A percentile compares a stretch with the other conserved stretches of the same genome.
Evolutionary conservation across 306 rosid species (phyloP).

Genomic region (Benincasa hispida): DNA sequence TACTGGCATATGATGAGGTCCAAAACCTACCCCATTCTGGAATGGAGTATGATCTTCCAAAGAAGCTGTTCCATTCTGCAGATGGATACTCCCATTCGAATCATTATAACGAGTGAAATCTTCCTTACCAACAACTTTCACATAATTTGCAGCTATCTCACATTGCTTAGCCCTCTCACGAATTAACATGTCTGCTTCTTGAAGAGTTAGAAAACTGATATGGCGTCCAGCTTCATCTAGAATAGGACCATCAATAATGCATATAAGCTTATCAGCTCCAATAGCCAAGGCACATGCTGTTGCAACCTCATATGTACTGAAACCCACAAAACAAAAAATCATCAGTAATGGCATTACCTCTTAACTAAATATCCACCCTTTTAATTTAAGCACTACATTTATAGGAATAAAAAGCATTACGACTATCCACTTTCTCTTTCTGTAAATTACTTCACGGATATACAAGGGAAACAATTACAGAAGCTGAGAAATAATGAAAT

Average conservation of each 20-base stretch:
- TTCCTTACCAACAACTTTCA: slow-evolving; percentile 65
- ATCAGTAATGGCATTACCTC: slow-evolving; percentile 16
- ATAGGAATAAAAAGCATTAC: background rate
- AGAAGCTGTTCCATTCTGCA: slow-evolving; percentile 33
- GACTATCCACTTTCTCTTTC: background rate
- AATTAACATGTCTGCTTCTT: slow-evolving; percentile 83
- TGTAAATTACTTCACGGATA: background rate
- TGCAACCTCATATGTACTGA: slow-evolving; percentile 94
- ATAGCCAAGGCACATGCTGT: slow-evolving; percentile 93
- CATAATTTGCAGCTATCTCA: slow-evolving; percentile 90
- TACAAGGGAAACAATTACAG: background rate
- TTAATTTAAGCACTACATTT: background rate
- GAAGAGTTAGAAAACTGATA: slow-evolving; percentile 69
- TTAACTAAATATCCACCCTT: background rate
- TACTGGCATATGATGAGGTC: slow-evolving; percentile 19
- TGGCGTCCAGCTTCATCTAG: slow-evolving; percentile 72
- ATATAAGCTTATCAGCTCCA: slow-evolving; percentile 85
- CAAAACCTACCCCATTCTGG: slow-evolving; percentile 78
- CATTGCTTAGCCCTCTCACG: slow-evolving; percentile 86
- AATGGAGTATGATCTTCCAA: slow-evolving; percentile 34
- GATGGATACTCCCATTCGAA: slow-evolving; percentile 26
- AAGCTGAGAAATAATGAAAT: background rate
- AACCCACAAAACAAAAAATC: slow-evolving; percentile 10
- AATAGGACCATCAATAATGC: slow-evolving; percentile 89
- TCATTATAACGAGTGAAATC: slow-evolving; percentile 18